Base-by-base conservation (phyloP, 2,329 filamentous ascomycete species). In the Clarireedia homoeocarpa region DNA sequence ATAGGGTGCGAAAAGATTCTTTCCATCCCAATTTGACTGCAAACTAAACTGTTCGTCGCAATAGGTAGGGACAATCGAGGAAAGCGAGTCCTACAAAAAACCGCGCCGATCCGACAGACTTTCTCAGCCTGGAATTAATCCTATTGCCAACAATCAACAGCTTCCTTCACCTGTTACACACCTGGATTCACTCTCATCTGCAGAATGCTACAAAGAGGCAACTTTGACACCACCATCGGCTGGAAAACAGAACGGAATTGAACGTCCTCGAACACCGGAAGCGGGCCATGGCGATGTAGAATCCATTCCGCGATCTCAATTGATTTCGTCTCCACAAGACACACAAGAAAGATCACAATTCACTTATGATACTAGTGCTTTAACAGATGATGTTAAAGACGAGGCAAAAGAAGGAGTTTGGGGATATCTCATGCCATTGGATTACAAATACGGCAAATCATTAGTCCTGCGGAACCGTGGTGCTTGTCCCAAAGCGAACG, bases 401-500 rank as follows among this genome's bases (percentile, higher is more conserved):
- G 91, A 96, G 72, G 82, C 81, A 57, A 80, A 70, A 48, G 67
- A 69, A 50, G 90, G 90, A 7, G 90, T 97, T 1, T 99, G 94
- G 94, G 95, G 95, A 12, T 99, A 97, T 67, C 77, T 99, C 5
- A 82, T 96, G 53, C 90, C 92, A 2, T 74, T 96, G 24, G 85
- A 92, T 67, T 79, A 81, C 52, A 82, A 81, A 61, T 84, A 86
- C 53, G 85, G 83, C 72, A 73, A 87, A 70, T 72, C 79, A 4
- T 71, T 95, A 72, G 88, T 95, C 6, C 71, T 99, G 70, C 86
- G 82, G 71, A 89, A 83, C 66, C 81, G 91, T 55, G 80, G 78
- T 58, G 78, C 81, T 38, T 96, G 91, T 68, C 83, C 86, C 0
- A 70, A 81, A 14, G 76, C 85, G 9, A 73, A 78, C 7, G 70